phyloP scores from a whole-genome alignment of 2,329 filamentous ascomycete species.

The Cryphonectria radicalis region DNA sequence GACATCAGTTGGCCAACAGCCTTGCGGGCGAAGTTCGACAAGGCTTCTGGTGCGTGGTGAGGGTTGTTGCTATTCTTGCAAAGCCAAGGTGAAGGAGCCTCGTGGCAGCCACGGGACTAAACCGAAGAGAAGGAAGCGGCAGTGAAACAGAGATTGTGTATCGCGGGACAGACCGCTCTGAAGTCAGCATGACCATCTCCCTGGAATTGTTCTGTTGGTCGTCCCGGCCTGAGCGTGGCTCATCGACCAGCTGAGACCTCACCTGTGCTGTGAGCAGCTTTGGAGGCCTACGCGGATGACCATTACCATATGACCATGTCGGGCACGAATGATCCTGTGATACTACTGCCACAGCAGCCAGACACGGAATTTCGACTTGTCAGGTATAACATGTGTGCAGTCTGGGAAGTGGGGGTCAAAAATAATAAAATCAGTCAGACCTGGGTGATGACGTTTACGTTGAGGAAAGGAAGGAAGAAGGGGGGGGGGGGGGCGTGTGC shows the following conservation, averaged over 20 bases:
- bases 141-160: not conserved
- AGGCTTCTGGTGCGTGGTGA: not conserved
- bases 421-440: not conserved
- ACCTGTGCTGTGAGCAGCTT: not conserved
- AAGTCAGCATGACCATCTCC: not conserved
- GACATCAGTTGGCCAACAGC: conserved; percentile 13
- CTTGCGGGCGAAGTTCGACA: conserved; percentile 9
- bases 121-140: not conserved
- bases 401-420: not conserved
- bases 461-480: not conserved
- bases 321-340: not conserved
- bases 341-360: not conserved
- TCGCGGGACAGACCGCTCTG: not conserved
- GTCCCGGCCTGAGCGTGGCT: not conserved
- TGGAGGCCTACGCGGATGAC: not conserved
- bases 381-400: not conserved
- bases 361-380: not conserved
- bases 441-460: not conserved
- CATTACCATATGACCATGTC: not conserved
- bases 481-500: not conserved
- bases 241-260: not conserved
- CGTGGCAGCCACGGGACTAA: not conserved
- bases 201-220: not conserved
- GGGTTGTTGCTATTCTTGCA: conserved; percentile 9
- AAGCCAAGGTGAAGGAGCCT: conserved; percentile 1